These are phyloP conservation scores for Raddia guianensis DNA, from an alignment of 176 grass and related monocot species.

Conservation along the genomic window DNA sequence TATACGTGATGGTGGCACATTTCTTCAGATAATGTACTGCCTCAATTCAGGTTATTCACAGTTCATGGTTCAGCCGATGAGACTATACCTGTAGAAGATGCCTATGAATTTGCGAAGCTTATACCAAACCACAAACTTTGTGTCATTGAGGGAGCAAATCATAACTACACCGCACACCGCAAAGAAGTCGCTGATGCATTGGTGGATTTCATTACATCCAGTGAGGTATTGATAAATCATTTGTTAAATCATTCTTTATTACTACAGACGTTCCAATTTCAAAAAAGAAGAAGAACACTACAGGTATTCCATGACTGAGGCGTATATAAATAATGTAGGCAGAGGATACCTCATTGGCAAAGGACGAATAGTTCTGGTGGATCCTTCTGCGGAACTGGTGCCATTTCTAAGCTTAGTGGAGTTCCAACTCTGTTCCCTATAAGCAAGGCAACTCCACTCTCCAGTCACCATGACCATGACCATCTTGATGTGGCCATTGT, in stretches of 20 bases:
- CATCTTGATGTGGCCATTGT: neutral
- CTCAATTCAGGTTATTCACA: conserved; percentile 49
- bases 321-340: neutral
- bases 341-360: neutral
- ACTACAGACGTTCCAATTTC: no score
- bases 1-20: neutral
- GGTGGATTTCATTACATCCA: conserved; percentile 43
- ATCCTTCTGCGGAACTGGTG: neutral
- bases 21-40: neutral
- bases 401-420: neutral
- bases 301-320: neutral
- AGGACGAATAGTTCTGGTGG: neutral
- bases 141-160: conserved; percentile 62
- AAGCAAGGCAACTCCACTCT: neutral
- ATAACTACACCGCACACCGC: conserved; percentile 60
- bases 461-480: neutral
- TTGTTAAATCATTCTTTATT: neutral
- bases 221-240: neutral
- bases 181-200: conserved; percentile 46
- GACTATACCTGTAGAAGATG: conserved; percentile 58
- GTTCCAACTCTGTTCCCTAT: neutral
- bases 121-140: conserved; percentile 60
- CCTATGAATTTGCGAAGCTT: conserved; percentile 52
- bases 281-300: no score
- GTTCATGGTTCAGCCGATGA: conserved; percentile 67